Conservation (phyloP, 2,329 filamentous ascomycete species). For the Aureobasidium zeae region DNA sequence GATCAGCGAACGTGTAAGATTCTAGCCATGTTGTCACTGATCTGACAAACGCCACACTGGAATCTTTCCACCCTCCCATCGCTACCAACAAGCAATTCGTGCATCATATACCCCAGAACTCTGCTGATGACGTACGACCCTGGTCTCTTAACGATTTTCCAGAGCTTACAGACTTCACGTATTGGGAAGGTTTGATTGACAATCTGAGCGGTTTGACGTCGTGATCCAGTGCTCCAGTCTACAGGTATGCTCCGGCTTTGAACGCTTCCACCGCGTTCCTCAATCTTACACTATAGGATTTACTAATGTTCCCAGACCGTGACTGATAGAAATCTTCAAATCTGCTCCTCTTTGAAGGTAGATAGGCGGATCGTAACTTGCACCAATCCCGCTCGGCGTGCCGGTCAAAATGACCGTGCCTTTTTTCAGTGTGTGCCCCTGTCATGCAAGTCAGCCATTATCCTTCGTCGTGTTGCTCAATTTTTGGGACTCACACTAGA, state of each 20-base stretch:
- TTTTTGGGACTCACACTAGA: slow-evolving; percentile 30
- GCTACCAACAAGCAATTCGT: no score
- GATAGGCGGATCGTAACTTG: slow-evolving; percentile 1
- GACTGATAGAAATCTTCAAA: not conserved
- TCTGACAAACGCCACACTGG: no score
- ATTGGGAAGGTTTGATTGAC: slow-evolving; percentile 3
- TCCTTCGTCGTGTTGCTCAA: not conserved
- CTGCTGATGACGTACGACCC: no score
- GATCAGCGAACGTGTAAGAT: no score
- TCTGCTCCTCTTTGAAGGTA: not conserved
- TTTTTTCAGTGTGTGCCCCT: slow-evolving; percentile 33
- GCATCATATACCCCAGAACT: no score
- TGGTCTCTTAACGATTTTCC: slow-evolving; percentile 1
- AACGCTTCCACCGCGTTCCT: no score
- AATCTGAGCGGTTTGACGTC: not conserved
- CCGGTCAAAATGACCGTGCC: slow-evolving; percentile 45
- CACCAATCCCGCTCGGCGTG: slow-evolving; percentile 33
- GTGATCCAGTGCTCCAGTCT: not conserved
- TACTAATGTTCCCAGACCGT: not conserved
- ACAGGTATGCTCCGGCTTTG: no score
- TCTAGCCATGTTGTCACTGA: no score
- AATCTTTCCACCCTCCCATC: no score
- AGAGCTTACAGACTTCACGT: not conserved
- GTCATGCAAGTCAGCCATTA: not conserved
- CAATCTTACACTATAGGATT: not conserved